Evolutionary conservation across 192 early-diverging fungal genomes (phyloP).

Genomic region (Linnemannia exigua): DNA sequence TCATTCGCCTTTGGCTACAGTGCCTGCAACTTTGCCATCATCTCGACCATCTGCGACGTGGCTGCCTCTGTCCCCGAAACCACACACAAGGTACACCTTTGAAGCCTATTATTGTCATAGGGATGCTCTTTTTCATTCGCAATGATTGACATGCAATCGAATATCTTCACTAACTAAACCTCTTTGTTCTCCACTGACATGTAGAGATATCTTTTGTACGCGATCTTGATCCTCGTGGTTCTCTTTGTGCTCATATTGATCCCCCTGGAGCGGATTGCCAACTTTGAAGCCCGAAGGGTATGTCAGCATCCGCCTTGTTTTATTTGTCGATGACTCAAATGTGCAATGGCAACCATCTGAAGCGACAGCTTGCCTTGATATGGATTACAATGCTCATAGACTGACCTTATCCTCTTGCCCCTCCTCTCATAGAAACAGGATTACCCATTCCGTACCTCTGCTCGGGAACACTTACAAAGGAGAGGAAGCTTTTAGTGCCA

Average conservation of each 20-base stretch:
- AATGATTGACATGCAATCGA: too few species aligned
- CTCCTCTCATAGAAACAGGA: conserved; percentile 52
- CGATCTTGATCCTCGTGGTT: conserved; percentile 50
- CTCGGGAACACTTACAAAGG: conserved; percentile 61
- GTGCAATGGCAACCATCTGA: not conserved
- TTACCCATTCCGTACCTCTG: conserved; percentile 63
- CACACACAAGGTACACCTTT: conserved; percentile 52
- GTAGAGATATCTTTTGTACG: conserved; percentile 60
- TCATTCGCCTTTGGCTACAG: conserved; percentile 56
- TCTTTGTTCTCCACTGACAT: not conserved
- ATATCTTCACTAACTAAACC: not conserved
- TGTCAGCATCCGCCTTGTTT: not conserved
- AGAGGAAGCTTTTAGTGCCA: conserved; percentile 59
- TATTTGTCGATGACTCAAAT: not conserved
- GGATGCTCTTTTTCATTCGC: too few species aligned
- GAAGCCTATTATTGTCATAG: too few species aligned
- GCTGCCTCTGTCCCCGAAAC: conserved; percentile 51
- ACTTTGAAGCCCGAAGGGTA: conserved; percentile 63
- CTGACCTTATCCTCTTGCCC: not conserved
- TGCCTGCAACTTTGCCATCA: conserved; percentile 55
- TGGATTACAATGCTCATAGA: not conserved
- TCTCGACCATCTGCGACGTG: conserved; percentile 53
- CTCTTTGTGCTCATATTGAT: conserved; percentile 61
- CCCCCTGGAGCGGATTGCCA: conserved; percentile 61
- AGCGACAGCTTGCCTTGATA: not conserved